A percentile compares a stretch with the other conserved stretches of the same genome.
These are phyloP conservation scores for Zalerion maritima DNA, from an alignment of 495 filamentous ascomycete species.

Conservation along the genomic window DNA sequence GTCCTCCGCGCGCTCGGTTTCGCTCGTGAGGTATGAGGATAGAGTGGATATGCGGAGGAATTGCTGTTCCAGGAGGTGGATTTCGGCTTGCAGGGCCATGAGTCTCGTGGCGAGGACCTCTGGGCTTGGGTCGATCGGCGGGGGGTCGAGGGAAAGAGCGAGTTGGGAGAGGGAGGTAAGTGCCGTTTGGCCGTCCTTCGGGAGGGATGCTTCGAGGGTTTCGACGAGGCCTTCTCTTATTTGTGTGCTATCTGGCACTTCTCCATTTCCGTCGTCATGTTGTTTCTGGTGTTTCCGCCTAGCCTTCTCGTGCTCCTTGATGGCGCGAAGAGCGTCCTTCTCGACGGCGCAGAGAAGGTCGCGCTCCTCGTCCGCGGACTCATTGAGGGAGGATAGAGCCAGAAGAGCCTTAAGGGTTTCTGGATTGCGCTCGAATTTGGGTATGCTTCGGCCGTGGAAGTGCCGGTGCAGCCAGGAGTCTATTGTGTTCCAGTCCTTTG, in stretches of 20 bases:
- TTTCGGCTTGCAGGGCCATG: constrained; percentile 21
- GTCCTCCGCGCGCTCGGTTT: constrained; percentile 12
- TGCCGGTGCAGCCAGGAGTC: constrained; percentile 65
- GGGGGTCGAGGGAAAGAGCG: constrained; percentile 14
- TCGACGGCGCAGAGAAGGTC: constrained; percentile 46
- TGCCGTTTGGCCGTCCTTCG: constrained; percentile 28
- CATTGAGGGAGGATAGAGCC: constrained; percentile 61
- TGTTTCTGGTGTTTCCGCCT: constrained; percentile 5
- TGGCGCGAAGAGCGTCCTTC: constrained; percentile 35
- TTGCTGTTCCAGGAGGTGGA: constrained; percentile 27
- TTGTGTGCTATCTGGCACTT: constrained; percentile 2
- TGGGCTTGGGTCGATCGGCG: constrained; percentile 13
- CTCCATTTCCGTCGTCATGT: constrained; percentile 9
- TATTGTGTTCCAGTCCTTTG: constrained; percentile 79
- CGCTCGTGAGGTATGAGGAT: constrained; percentile 22
- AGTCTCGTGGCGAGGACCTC: constrained; percentile 20
- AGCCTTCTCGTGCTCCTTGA: constrained; percentile 33
- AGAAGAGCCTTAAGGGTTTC: constrained; percentile 68
- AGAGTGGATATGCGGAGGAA: constrained; percentile 25
- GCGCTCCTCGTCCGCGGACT: constrained; percentile 65
- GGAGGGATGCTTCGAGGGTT: constrained; percentile 22
- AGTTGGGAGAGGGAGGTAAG: constrained; percentile 27
- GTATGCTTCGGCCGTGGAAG: constrained; percentile 33
- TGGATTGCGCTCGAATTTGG: constrained; percentile 68
- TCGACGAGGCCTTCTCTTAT: constrained; percentile 12